Evolutionary conservation across 306 rosid genomes (phyloP).

Genomic region (Macrotyloma uniflorum): DNA sequence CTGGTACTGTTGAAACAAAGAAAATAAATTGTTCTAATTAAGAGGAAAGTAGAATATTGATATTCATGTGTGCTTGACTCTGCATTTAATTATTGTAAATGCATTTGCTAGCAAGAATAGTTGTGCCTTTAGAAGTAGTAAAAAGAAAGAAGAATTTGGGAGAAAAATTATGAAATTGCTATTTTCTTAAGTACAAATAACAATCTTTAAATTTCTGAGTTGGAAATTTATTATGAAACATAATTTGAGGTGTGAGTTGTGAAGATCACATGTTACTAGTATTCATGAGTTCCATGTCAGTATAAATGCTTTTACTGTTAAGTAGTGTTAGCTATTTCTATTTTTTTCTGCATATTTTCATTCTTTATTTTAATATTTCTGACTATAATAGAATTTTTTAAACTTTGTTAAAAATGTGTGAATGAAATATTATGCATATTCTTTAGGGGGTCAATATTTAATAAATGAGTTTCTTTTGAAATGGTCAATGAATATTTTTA

Average conservation of each 20-base stretch:
- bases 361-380: neutral
- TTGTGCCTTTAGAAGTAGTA: neutral
- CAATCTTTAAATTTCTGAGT: neutral
- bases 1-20: conserved; percentile 45
- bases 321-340: neutral
- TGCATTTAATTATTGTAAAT: conserved; percentile 48
- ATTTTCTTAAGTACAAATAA: neutral
- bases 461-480: too few relatives aligned
- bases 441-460: too few relatives aligned
- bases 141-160: neutral
- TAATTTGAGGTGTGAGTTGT: neutral
- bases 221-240: neutral
- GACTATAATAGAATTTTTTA: neutral
- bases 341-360: neutral
- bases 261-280: neutral
- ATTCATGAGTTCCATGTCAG: neutral
- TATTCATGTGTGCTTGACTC: conserved; percentile 25
- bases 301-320: neutral
- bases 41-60: conserved; percentile 5
- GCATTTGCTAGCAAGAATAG: conserved; percentile 36
- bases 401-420: neutral
- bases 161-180: neutral
- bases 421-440: neutral
- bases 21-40: conserved; percentile 21
- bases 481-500: too few relatives aligned